Conservation (phyloP, 495 filamentous ascomycete species). For the Rhypophila decipiens region DNA sequence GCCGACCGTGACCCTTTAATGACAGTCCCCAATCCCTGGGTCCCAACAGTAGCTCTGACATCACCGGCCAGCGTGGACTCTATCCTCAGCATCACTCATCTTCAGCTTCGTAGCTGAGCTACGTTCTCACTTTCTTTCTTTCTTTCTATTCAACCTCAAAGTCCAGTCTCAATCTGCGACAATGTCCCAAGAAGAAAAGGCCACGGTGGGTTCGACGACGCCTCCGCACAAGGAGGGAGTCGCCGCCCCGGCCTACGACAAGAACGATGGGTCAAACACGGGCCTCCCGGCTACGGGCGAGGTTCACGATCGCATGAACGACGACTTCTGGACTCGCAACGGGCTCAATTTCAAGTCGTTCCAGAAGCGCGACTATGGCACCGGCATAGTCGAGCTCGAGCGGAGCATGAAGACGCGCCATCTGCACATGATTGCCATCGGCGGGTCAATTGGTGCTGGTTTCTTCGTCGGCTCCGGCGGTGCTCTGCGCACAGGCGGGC, state of each 20-base stretch:
- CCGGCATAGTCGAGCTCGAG: conserved; percentile 39
- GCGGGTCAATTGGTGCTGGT: conserved; percentile 64
- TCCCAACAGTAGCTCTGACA: neutral
- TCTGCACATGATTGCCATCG: conserved; percentile 72
- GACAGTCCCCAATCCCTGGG: too few species aligned
- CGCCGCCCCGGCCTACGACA: conserved; percentile 12
- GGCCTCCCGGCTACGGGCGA: conserved; percentile 6
- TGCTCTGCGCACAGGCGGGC: conserved; percentile 39
- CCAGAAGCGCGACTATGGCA: conserved; percentile 34
- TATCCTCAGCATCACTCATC: neutral
- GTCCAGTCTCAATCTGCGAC: neutral
- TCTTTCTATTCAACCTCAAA: neutral
- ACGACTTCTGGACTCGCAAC: conserved; percentile 44
- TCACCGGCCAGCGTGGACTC: neutral
- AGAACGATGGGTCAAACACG: too few species aligned
- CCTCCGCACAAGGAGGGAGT: conserved; percentile 11
- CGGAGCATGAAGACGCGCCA: conserved; percentile 59
- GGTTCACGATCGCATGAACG: conserved; percentile 10
- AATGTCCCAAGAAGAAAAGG: conserved; percentile 23
- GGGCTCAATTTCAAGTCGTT: conserved; percentile 47
- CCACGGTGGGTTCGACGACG: conserved; percentile 8
- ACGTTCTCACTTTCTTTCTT: neutral
- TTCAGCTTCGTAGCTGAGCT: too few species aligned
- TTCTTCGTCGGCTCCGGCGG: conserved; percentile 50
- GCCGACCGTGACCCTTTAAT: too few species aligned